Evolutionary conservation across 805 yeast genomes (phyloP), one percentile per base, ranked within the genome.

Genomic region (Spathaspora arborariae): DNA sequence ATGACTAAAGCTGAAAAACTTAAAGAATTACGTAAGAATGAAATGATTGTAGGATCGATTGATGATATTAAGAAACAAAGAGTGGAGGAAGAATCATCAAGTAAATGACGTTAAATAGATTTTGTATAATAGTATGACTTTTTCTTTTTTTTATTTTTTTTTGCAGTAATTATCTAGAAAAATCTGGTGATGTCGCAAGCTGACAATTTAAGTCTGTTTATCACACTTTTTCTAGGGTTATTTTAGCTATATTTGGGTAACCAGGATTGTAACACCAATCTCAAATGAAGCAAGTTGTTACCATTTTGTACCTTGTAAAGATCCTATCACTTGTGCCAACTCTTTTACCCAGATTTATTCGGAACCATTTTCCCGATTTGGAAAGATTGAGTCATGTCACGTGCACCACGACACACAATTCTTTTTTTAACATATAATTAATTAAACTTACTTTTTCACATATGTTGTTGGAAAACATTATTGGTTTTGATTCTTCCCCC

Each of bases 41-140:
- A 87, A 60, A 79, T 76, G 48, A 88, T 87, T 51, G 72, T 88
- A 43, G 95, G 95, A 1, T 53, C 66, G 11, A 55, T 69, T 41
- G 70, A 61, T 34, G 68, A 51, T 38, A 57, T 62, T 27, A 68
- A 67, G 56, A 55, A 53, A 39, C 55, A 52, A 51, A 37, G 39
- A 37, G 39, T 18, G 22, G 21, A 9, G 7, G 39, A 13, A 20
- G 35, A 30, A 30, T n/a, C 15, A 30, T 27, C 11, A 15, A 30
- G 8, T 13, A 30, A 30, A 7, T 13, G n/a, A 24, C 11, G 3
- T 24, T 24, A 7, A 7, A 24, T 24, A 24, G 27, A 24, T 24
- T 24, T 24, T 24, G 27, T 24, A 24, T 13, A 13, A 22, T 22
- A 10, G 10, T 30, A 15, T 30, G n/a, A n/a, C 8, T 10, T 10